Evolutionary conservation across 2,329 filamentous ascomycete genomes (phyloP).

Genomic region (Aspergillus niger): DNA sequence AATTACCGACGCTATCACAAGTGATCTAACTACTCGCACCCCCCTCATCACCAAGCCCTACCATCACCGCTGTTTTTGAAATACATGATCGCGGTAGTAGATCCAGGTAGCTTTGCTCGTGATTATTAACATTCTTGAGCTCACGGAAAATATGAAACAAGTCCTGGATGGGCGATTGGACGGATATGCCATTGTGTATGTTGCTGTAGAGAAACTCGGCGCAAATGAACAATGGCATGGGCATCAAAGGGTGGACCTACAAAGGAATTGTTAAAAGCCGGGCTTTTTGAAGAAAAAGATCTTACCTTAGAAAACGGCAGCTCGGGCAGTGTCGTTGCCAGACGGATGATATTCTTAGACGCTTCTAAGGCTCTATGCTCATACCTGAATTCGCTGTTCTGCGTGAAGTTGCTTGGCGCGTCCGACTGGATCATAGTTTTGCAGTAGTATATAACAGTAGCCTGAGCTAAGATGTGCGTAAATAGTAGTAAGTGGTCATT

Average conservation of each 20-base stretch:
- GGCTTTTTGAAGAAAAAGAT: background rate
- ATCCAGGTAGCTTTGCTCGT: slow-evolving; percentile 10
- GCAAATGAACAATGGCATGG: slow-evolving; percentile 25
- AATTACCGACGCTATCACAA: too few species aligned
- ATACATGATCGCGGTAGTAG: slow-evolving; percentile 10
- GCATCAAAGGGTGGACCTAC: slow-evolving; percentile 25
- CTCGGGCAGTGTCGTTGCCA: slow-evolving; percentile 11
- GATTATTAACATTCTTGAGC: slow-evolving; percentile 24
- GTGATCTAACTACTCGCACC: too few species aligned
- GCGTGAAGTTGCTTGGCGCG: too few species aligned
- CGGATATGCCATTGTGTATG: slow-evolving; percentile 5
- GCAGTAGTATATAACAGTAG: slow-evolving; percentile 23
- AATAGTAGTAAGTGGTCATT: slow-evolving; percentile 24
- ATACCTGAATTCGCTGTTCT: background rate
- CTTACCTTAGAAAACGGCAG: slow-evolving; percentile 18
- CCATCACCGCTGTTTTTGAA: background rate
- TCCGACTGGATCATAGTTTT: slow-evolving; percentile 10
- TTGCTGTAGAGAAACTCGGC: slow-evolving; percentile 25
- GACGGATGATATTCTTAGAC: slow-evolving; percentile 12
- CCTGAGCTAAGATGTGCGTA: slow-evolving; percentile 23
- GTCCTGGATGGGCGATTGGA: slow-evolving; percentile 12
- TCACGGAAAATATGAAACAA: slow-evolving; percentile 17
- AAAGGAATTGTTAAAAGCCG: background rate
- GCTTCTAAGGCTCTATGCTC: slow-evolving; percentile 19
- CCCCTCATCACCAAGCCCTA: too few species aligned